Evolutionary conservation across 495 filamentous ascomycete species (phyloP), one percentile per base, ranked within the genome.

Genomic region (Hapsidospora chrysogenum): DNA sequence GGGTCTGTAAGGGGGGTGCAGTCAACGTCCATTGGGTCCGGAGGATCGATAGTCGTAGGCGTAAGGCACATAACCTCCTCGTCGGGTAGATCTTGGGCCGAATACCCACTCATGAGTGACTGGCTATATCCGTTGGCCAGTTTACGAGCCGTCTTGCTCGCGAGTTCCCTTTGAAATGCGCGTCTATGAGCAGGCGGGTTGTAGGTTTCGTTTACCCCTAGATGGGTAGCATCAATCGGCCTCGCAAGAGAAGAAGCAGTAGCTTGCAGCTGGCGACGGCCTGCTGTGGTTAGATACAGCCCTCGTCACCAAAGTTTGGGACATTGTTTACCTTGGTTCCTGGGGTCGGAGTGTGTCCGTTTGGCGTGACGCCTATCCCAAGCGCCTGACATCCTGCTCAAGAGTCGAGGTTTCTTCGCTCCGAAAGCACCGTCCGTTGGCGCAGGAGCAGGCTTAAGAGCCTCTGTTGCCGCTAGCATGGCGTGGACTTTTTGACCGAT

Each of bases 401-500:
- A 29, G 3, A 53, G 11, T 3, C 46, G 44, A 4, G 35, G 31
- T 21, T 43, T 41, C 25, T 41, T 47, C 5, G 29, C 17, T 26
- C 23, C 3, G 40, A 22, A 7, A 39, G 26, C 1, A 29, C 10
- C 2, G 32, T 38, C 23, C 32, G n/a, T n/a, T n/a, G 29, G 3
- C 26, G 37, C 9, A 25, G 13, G n/a, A 31, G 16, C 27, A n/a
- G 31, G 23, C 26, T 49, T 52, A 17, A 49, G 29, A n/a, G 39
- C 36, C 8, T 35, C 30, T 11, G 41, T 43, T 2, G 49, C 53
- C 2, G 41, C 49, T 8, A 53, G 38, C 55, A 56, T 56, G 15
- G 35, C 41, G 13, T 46, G 37, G 4, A 56, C 30, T 31, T 54
- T 56, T 0, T 40, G 33, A 20, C 40, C 41, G 16, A 53, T 38